Conservation (phyloP, 202 grass and related monocot species). For the Schoenoplectus triqueter region DNA sequence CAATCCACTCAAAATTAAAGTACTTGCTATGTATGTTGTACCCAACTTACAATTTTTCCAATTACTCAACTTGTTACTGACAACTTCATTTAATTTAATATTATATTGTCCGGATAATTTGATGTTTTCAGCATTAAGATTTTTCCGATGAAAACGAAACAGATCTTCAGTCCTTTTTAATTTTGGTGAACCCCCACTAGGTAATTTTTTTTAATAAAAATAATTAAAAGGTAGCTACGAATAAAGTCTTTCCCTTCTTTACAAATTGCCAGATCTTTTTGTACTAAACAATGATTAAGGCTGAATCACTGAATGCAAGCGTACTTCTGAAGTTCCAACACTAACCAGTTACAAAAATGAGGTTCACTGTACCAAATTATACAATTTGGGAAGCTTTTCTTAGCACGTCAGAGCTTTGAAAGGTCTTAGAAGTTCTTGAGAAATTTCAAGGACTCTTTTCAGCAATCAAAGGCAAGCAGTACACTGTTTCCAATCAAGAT, state of each 20-base stretch:
- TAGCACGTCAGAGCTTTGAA: not conserved
- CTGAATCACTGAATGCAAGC: not conserved
- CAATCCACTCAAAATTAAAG: not conserved
- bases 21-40: not conserved
- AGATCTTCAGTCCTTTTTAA: not conserved
- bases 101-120: not conserved
- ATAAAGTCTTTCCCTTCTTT: not conserved
- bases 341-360: not conserved
- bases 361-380: not conserved
- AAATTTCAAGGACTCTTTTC: not conserved
- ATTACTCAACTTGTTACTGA: not conserved
- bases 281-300: not conserved
- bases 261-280: not conserved
- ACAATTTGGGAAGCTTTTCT: not conserved
- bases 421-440: not conserved
- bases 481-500: not conserved
- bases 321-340: not conserved
- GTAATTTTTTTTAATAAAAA: not conserved
- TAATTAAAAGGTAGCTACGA: not conserved
- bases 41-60: not conserved
- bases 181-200: too few species aligned
- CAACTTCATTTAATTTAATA: not conserved
- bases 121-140: not conserved
- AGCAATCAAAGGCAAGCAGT: not conserved
- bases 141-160: not conserved